These are phyloP conservation scores for Rhexocercosporidium sp. DNA, from an alignment of 2,329 filamentous ascomycete genomes.

Conservation along the genomic window DNA sequence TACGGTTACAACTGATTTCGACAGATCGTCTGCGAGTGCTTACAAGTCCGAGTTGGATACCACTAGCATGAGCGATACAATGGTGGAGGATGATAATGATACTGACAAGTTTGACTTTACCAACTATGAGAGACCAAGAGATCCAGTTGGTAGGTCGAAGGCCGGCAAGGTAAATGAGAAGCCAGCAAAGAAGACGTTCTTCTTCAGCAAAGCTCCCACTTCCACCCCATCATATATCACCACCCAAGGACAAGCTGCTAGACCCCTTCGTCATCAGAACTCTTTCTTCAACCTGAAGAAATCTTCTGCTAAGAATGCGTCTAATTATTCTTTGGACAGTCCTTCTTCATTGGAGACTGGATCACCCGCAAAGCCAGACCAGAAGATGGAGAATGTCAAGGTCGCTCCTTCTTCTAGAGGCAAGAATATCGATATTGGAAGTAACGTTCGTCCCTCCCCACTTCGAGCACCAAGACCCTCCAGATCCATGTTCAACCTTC, in stretches of 20 bases:
- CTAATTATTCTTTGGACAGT: neutral
- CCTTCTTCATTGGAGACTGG: neutral
- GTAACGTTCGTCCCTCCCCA: neutral
- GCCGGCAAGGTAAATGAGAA: neutral
- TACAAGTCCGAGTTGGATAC: neutral
- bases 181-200: neutral
- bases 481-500: constrained; percentile 12
- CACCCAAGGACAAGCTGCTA: neutral
- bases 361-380: neutral
- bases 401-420: neutral
- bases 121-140: constrained; percentile 4
- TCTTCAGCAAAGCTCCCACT: neutral
- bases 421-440: neutral
- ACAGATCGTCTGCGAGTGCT: neutral
- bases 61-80: neutral
- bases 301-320: neutral
- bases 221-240: neutral
- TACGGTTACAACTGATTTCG: neutral
- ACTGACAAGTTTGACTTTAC: neutral
- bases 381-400: neutral
- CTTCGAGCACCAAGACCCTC: neutral
- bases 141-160: constrained; percentile 6
- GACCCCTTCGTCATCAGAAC: neutral
- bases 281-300: constrained; percentile 5
- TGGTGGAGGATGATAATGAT: neutral